A percentile compares a stretch with the other conserved stretches of the same genome.
phyloP scores from a whole-genome alignment of 768 basidiomycete genomes.

The Trametes punicea region DNA sequence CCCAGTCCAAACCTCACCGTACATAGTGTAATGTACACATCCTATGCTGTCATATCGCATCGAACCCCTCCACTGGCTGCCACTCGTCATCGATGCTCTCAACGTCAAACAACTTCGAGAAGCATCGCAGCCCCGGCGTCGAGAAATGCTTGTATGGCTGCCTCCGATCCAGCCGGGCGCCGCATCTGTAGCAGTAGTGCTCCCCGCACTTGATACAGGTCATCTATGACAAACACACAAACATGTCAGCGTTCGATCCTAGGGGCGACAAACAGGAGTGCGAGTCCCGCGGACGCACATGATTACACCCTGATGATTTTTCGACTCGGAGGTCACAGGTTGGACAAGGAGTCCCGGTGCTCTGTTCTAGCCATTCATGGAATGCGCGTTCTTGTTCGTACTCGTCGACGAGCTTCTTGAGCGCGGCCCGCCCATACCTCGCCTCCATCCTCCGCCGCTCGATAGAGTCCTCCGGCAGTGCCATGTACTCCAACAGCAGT shows the following conservation, averaged over 20 bases:
- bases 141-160: conserved; percentile 70
- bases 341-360: conserved; percentile 65
- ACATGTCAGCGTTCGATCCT: not conserved
- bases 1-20: not conserved
- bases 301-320: conserved; percentile 82
- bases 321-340: conserved; percentile 72
- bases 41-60: conserved; percentile 21
- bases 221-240: conserved; percentile 47
- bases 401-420: conserved; percentile 55
- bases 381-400: conserved; percentile 77
- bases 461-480: conserved; percentile 47
- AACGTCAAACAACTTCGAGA: conserved; percentile 63
- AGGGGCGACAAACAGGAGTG: not conserved
- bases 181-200: conserved; percentile 86
- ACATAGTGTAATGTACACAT: conserved; percentile 4
- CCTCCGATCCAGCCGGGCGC: conserved; percentile 41
- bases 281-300: conserved; percentile 50
- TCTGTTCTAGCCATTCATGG: conserved; percentile 64
- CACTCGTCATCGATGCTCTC: conserved; percentile 41
- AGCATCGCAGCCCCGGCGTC: conserved; percentile 49
- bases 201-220: conserved; percentile 68
- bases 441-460: conserved; percentile 53
- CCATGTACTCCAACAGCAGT: conserved; percentile 65
- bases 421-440: conserved; percentile 58
- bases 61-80: conserved; percentile 46